Evolutionary conservation across 106 monocot genomes (phyloP), one percentile per base, ranked within the genome.

Genomic region (Vanilla planifolia): DNA sequence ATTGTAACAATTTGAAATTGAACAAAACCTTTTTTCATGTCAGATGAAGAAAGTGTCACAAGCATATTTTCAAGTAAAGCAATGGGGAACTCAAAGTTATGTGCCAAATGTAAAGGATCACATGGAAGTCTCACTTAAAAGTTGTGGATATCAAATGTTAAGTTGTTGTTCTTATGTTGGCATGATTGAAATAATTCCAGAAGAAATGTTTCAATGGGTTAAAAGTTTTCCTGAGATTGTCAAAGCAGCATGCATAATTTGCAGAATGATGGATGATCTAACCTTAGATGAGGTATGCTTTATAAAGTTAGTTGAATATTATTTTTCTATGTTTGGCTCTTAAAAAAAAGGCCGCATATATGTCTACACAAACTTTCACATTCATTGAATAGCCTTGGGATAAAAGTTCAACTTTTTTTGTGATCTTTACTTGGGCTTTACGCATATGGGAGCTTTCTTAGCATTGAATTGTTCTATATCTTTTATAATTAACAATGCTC

Each of bases 11-110:
- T 13, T 40, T 40, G 39, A 40, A 13, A 40, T n/a, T n/a, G n/a
- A n/a, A n/a, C n/a, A n/a, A n/a, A n/a, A n/a, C n/a, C n/a, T n/a
- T 40, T 6, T 40, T 47, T 3, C 7, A 22, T 47, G 1, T 47
- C 47, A 47, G 47, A 47, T 47, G 47, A 47, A 47, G 5, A 47
- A 47, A 22, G 19, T 47, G 5, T 4, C 47, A 47, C 47, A 47
- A 6, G 47, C 47, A 47, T 47, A 47, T 47, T 21, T 47, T 47
- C 21, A 22, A 21, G 47, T 21, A 47, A 21, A 5, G 3, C 19
- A 8, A 47, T 47, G 47, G 47, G 47, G 20, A 47, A 47, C 19
- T 47, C 0, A 47, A 21, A 17, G 22, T 20, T 47, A 20, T 20
- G 19, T 47, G 19, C 47, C 47, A 4, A 47, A 20, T 47, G 4